Percentiles rank a stretch among this genome's conserved stretches.
These are phyloP conservation scores for Bacidia rubella DNA, from an alignment of 495 filamentous ascomycete species.

Conservation along the genomic window DNA sequence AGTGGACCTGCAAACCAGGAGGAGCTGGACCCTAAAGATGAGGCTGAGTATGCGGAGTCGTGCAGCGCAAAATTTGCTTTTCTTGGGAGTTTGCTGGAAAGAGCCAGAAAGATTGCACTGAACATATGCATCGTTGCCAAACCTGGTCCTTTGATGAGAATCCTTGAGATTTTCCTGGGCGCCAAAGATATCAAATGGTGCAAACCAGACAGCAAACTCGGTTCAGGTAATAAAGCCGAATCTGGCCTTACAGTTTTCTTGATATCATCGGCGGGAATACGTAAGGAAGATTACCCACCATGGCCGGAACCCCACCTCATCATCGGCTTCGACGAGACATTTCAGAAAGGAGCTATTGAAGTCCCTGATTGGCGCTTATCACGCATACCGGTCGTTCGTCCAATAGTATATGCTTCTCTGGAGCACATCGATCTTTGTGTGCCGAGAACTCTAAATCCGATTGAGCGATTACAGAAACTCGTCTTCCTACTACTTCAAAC, in stretches of 20 bases:
- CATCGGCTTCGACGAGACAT: conserved; percentile 38
- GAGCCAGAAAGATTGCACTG: conserved; percentile 25
- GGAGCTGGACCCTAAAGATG: conserved; percentile 26
- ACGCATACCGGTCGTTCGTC: conserved; percentile 37
- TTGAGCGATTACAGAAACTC: conserved; percentile 28
- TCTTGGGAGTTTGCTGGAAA: conserved; percentile 36
- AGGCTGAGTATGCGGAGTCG: conserved; percentile 41
- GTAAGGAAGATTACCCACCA: conserved; percentile 25
- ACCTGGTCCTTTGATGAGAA: conserved; percentile 29
- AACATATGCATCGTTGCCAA: conserved; percentile 37
- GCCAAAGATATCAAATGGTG: conserved; percentile 34
- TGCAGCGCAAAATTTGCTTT: conserved; percentile 47
- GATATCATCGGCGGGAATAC: conserved; percentile 28
- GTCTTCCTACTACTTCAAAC: conserved; percentile 29
- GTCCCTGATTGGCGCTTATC: background rate
- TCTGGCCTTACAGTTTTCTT: conserved; percentile 36
- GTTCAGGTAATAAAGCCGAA: conserved; percentile 20
- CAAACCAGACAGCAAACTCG: conserved; percentile 29
- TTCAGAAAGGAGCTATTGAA: conserved; percentile 17
- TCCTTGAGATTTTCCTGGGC: conserved; percentile 39
- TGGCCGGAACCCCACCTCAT: conserved; percentile 33
- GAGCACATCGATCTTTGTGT: conserved; percentile 44
- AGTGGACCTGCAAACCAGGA: conserved; percentile 27
- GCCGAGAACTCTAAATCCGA: conserved; percentile 24
- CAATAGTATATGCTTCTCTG: conserved; percentile 39